A percentile compares a stretch with the other conserved stretches of the same genome.
Evolutionary conservation across 139 green algal species (phyloP).

Genomic region (Prasinococcaceae sp.): DNA sequence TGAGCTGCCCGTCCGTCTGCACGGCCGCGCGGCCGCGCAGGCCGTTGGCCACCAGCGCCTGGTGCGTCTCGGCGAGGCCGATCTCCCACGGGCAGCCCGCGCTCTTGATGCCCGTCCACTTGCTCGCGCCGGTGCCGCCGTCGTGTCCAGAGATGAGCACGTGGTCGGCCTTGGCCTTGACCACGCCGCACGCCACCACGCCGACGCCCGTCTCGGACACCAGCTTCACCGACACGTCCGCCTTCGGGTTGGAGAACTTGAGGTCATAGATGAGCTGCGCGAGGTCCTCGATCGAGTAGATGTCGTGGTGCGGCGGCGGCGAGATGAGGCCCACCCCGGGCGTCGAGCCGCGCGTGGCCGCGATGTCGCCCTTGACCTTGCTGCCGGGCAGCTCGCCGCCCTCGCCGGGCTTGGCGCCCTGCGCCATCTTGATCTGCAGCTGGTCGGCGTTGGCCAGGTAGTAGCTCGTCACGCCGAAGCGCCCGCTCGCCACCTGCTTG

Average conservation of each 20-base stretch:
- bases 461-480: slow-evolving; percentile 80
- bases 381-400: slow-evolving; percentile 80
- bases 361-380: slow-evolving; percentile 81
- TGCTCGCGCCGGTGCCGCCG: slow-evolving; percentile 74
- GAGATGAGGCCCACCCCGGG: slow-evolving; percentile 77
- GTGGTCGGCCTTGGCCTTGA: slow-evolving; percentile 92
- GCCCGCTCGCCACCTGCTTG: slow-evolving; percentile 70
- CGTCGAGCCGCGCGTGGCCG: slow-evolving; percentile 65
- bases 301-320: slow-evolving; percentile 37
- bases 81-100: slow-evolving; percentile 84
- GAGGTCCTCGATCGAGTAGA: slow-evolving; percentile 44
- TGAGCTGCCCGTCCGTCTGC: slow-evolving; percentile 86
- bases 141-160: slow-evolving; percentile 90
- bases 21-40: slow-evolving; percentile 61
- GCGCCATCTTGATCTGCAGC: slow-evolving; percentile 88
- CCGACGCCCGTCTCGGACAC: slow-evolving; percentile 87
- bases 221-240: slow-evolving; percentile 78
- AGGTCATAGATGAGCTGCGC: slow-evolving; percentile 42
- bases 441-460: slow-evolving; percentile 92
- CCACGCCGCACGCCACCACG: slow-evolving; percentile 70
- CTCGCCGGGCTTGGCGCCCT: slow-evolving; percentile 68
- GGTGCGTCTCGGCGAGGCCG: slow-evolving; percentile 83
- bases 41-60: slow-evolving; percentile 88
- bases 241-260: slow-evolving; percentile 55
- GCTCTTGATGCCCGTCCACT: slow-evolving; percentile 66